Base-by-base conservation (phyloP, 805 yeast genomes). In the Sugiyamaella americana region DNA sequence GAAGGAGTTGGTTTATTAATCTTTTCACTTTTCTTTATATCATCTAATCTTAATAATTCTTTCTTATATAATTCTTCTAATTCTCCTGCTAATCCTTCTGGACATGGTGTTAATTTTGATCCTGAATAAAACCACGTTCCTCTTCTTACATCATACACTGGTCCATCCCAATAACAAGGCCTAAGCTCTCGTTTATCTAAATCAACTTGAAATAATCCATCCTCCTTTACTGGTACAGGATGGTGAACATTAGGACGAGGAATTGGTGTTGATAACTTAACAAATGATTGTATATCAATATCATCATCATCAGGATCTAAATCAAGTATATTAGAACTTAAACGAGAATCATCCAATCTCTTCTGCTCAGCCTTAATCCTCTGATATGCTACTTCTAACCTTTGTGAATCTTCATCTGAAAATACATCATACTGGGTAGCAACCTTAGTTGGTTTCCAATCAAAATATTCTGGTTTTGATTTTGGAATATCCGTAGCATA, bases 141-240 rank as follows among this genome's bases (percentile, higher is more conserved):
- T 46, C 97, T 68, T 40, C 96, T 70, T 1, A 91, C 83, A 50
- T 85, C 88, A 59, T 80, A 91, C 0, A 70, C 66, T 0, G 96
- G 93, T 1, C 97, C 97, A 5, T 78, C 80, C 97, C 97, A 91
- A 61, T 80, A 91, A 0, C 81, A 74, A 0, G 98, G 94, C 2
- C 65, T 53, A 56, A 89, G 62, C 41, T 71, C 72, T 63, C 79
- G 72, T 4, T 66, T 63, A 0, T 59, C 51, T 18, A 91, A 50
- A 57, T 87, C 79, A 3, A 87, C 96, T 56, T 79, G 78, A 57
- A 84, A 85, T 21, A 91, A 67, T 20, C 77, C 75, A 59, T 89
- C 98, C 57, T 87, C 95, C 58, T 82, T 82, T 1, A 91, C 97
- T 1, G 75, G 74, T 2, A 84, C 75, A 46, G 17, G 45, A 26